A percentile compares a stretch with the other conserved stretches of the same genome.
Evolutionary conservation across 345 rosid species (phyloP).

Genomic region (Turritis glabra): DNA sequence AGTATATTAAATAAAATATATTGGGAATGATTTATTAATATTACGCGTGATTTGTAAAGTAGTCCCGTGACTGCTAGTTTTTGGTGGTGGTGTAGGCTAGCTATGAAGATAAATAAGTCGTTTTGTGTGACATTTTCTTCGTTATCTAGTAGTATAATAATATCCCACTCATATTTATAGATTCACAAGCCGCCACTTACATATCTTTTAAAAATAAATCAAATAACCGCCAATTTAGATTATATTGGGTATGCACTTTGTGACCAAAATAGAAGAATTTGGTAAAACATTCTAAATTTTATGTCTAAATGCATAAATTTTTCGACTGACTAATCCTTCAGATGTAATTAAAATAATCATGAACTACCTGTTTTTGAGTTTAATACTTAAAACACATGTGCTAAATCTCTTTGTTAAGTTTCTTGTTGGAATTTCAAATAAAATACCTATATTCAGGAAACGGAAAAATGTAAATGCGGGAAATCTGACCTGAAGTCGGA

Average conservation of each 20-base stretch:
- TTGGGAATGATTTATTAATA: neutral
- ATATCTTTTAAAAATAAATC: neutral
- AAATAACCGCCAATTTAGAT: neutral
- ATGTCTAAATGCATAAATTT: no score
- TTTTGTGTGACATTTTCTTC: constrained; percentile 18
- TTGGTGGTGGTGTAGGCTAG: constrained; percentile 6
- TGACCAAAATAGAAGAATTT: neutral
- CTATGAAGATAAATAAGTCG: constrained; percentile 16
- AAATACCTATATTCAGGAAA: no score
- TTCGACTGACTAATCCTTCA: no score
- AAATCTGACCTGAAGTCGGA: constrained; percentile 59
- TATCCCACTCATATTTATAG: constrained; percentile 8
- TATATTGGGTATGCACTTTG: neutral
- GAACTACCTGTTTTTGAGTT: no score
- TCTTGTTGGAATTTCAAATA: neutral
- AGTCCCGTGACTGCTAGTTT: constrained; percentile 26
- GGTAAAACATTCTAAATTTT: no score
- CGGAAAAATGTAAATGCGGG: neutral
- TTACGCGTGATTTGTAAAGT: neutral
- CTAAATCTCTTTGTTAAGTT: neutral
- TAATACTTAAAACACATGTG: neutral
- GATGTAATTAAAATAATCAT: no score
- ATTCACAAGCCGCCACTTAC: constrained; percentile 36
- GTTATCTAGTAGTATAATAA: constrained; percentile 9
- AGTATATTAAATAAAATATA: neutral